Evolutionary conservation across 345 rosid genomes (phyloP), one percentile per base, ranked within the genome.

Genomic region (Combretum micranthum): DNA sequence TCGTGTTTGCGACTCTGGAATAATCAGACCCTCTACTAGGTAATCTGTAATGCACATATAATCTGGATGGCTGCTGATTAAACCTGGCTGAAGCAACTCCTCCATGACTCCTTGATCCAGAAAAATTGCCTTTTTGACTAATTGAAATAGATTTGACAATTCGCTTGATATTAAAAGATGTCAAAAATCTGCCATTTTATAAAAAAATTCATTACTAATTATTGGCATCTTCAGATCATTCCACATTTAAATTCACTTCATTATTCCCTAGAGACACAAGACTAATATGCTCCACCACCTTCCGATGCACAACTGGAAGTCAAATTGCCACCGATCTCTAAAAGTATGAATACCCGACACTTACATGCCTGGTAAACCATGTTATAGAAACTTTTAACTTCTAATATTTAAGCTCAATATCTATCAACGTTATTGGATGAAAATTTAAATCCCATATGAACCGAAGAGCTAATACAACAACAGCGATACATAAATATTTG

Each of bases 181-280:
- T 66, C 75, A 93, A 61, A 76, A 76, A 60, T 47, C 99, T 93
- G 84, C 83, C 9, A 80, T 53, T 56, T 55, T 17, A 19, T 53
- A 39, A 20, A 52, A 52, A n/a, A n/a, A 53, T n/a, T n/a, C 61
- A 60, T 44, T 39, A 53, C 21, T 2, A n/a, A 44, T 32, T n/a
- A 22, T 2, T 37, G 18, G 18, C 37, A 62, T 18, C n/a, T 20
- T 17, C 11, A 17, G n/a, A 64, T 32, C 39, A 32, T 32, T 11
- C 39, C 9, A 7, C 39, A 19, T 20, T 26, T 12, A 18, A 46
- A 15, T 37, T 45, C 16, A 16, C 37, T 46, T n/a, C 61, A 23
- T 60, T 39, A 15, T 15, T 48, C 39, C 39, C 39, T n/a, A 32
- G 26, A 25, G 26, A 25, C 26, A 25, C 26, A n/a, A n/a, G n/a